Evolutionary conservation across 1,139 yeast species (phyloP), one percentile per base, ranked within the genome.

Genomic region (Candida sanyaensis): DNA sequence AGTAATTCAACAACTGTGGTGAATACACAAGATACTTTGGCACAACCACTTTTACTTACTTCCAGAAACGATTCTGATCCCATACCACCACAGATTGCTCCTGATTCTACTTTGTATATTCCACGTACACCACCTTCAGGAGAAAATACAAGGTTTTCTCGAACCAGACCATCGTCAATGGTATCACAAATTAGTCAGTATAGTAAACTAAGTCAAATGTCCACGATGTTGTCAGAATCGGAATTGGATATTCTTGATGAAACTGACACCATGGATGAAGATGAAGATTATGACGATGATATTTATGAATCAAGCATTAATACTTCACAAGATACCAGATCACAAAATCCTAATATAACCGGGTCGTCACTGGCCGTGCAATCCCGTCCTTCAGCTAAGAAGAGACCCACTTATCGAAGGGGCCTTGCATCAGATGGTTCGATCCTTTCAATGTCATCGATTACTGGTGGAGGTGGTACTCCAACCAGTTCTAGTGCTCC

Each of bases 101-200:
- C 30, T 10, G 37, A 24, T 3, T 33, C 36, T 7, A 29, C 13
- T 29, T n/a, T 26, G 23, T 45, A 42, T n/a, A 10, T 37, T 5
- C 52, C 53, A 9, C 38, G 45, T n/a, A 52, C 58, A 1, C 55
- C 58, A 1, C 50, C 55, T 4, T 43, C 53, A 6, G 42, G 36
- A 11, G 55, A 50, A 8, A 42, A 39, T 11, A 26, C 42, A 21
- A 44, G 49, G 43, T 40, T 44, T 17, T 28, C 50, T 5, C 65
- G 75, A 45, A 69, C 76, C 4, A 68, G 93, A 45, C 91, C 92
- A 2, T 73, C 82, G 5, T 85, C 92, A 0, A 79, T 84, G 66
- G 67, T 85, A 2, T 85, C 92, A 0, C 88, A 83, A 56, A 70
- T 78, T 32, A 81, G 87, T 47, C 80, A 80, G 54, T 57, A 76